Evolutionary conservation across 2,329 filamentous ascomycete species (phyloP).

Genomic region (Torrubiellomyces zombiae): DNA sequence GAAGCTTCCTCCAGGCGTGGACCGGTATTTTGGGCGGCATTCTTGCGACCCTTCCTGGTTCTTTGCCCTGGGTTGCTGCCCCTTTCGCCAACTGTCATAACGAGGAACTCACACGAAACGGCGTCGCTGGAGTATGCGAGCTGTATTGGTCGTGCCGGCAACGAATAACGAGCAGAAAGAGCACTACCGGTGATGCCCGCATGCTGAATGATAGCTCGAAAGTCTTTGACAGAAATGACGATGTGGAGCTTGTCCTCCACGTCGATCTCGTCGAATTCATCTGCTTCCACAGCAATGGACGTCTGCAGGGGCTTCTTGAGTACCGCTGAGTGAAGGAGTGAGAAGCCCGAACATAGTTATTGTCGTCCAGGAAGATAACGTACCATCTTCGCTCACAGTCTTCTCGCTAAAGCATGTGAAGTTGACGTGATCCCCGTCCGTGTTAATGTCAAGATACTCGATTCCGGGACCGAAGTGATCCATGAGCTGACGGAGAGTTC

Average conservation of each 20-base stretch:
- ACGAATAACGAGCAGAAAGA: constrained; percentile 52
- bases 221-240: constrained; percentile 69
- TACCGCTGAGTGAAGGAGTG: constrained; percentile 41
- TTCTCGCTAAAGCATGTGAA: constrained; percentile 76
- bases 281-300: constrained; percentile 58
- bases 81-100: constrained; percentile 65
- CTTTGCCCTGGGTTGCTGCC: constrained; percentile 30
- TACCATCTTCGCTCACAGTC: constrained; percentile 43
- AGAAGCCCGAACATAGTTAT: too few relatives aligned
- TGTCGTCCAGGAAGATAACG: too few relatives aligned
- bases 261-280: constrained; percentile 60
- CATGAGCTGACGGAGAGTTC: constrained; percentile 56
- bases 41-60: constrained; percentile 28
- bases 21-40: constrained; percentile 13
- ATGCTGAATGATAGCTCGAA: constrained; percentile 62
- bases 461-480: constrained; percentile 70
- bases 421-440: constrained; percentile 55
- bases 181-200: constrained; percentile 52
- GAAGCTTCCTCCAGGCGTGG: constrained; percentile 31
- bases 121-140: constrained; percentile 54
- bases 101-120: constrained; percentile 57
- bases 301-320: constrained; percentile 69
- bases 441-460: constrained; percentile 65
- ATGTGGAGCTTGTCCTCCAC: constrained; percentile 64
- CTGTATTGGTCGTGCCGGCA: constrained; percentile 54